phyloP scores from a whole-genome alignment of 306 rosid species.

The Lupinus albus region DNA sequence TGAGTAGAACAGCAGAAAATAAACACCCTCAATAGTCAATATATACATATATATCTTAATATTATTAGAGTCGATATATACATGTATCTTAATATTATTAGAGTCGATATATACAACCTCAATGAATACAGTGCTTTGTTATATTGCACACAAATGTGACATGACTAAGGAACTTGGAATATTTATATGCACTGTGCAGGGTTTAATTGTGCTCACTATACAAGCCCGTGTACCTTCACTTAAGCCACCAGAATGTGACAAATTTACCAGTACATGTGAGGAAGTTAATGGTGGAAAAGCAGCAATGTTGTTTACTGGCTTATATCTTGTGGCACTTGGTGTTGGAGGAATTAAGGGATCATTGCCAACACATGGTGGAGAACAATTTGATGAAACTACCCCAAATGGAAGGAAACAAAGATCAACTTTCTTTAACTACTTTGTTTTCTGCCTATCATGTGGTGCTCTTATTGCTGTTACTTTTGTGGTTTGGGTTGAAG shows the following conservation, averaged over 20 bases:
- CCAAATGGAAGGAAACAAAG: conserved; percentile 78
- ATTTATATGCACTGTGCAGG: conserved; percentile 54
- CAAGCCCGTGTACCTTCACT: conserved; percentile 70
- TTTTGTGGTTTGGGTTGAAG: conserved; percentile 93
- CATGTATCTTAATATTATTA: too few relatives aligned
- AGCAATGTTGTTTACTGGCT: conserved; percentile 67
- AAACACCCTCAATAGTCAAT: too few relatives aligned
- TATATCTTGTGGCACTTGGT: conserved; percentile 87
- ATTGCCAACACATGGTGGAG: conserved; percentile 82
- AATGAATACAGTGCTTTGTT: too few relatives aligned
- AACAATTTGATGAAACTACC: conserved; percentile 75
- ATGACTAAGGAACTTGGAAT: conserved; percentile 15
- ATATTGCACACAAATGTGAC: not conserved
- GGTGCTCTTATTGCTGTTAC: conserved; percentile 90
- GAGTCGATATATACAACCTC: too few relatives aligned
- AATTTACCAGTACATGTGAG: conserved; percentile 49
- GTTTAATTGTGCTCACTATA: conserved; percentile 66
- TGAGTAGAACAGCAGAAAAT: too few relatives aligned
- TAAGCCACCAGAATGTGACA: conserved; percentile 61
- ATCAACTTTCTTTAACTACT: conserved; percentile 96
- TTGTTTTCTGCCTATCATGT: conserved; percentile 74
- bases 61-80: too few relatives aligned
- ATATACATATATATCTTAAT: too few relatives aligned
- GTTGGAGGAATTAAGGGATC: conserved; percentile 98
- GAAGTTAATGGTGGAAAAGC: conserved; percentile 67